phyloP scores from a whole-genome alignment of 805 yeast genomes.

The Starmerella tilneyi region DNA sequence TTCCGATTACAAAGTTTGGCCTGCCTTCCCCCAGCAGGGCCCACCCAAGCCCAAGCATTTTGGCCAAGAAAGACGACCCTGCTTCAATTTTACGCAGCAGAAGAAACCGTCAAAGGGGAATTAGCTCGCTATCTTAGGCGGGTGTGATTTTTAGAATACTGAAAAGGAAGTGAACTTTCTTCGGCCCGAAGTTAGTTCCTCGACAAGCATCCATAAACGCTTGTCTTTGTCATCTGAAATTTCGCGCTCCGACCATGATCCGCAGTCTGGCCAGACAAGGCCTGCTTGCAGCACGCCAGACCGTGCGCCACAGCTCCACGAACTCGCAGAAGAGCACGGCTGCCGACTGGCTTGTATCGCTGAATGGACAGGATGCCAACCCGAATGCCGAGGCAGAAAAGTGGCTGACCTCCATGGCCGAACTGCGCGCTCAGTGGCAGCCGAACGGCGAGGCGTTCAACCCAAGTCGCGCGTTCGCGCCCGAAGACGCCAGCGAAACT shows the following conservation, averaged over 20 bases:
- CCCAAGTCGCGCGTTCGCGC: slow-evolving; percentile 36
- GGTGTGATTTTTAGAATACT: too few species aligned
- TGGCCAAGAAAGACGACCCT: too few species aligned
- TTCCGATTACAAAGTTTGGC: slow-evolving; percentile 1
- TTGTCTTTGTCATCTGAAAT: slow-evolving; percentile 6
- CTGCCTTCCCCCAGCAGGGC: too few species aligned
- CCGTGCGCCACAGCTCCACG: neutral
- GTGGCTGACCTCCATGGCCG: slow-evolving; percentile 37
- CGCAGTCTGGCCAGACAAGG: slow-evolving; percentile 5
- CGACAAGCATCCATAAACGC: too few species aligned
- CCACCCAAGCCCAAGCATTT: too few species aligned
- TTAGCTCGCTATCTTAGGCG: too few species aligned
- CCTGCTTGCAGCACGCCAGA: neutral
- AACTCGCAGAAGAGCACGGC: slow-evolving; percentile 2
- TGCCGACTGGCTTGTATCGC: slow-evolving; percentile 20
- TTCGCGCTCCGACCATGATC: slow-evolving; percentile 8
- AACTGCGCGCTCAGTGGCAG: slow-evolving; percentile 34
- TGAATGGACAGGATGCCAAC: slow-evolving; percentile 1
- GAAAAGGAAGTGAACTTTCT: too few species aligned
- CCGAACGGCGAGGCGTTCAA: slow-evolving; percentile 31
- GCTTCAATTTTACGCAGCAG: too few species aligned
- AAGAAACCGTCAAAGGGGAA: too few species aligned
- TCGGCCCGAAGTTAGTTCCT: too few species aligned
- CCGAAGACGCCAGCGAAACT: slow-evolving; percentile 32
- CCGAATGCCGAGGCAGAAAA: slow-evolving; percentile 28